Evolutionary conservation across 805 yeast species (phyloP).

Genomic region (Teunomyces aglyptinius): DNA sequence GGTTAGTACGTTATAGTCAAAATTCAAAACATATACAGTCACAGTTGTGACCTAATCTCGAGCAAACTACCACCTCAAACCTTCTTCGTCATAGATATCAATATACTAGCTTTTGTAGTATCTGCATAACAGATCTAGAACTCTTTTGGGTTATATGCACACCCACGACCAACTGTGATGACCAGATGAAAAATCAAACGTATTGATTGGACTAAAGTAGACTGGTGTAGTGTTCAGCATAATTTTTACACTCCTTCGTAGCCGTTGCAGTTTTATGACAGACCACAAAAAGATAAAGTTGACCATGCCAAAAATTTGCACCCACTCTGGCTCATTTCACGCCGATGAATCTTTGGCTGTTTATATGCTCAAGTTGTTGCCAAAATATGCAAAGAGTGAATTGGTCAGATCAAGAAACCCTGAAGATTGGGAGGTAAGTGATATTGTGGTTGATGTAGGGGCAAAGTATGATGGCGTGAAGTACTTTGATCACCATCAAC

Average conservation of each 20-base stretch:
- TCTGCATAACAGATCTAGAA: not conserved
- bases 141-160: not conserved
- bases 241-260: constrained; percentile 6
- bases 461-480: constrained; percentile 85
- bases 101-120: not conserved
- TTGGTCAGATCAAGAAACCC: constrained; percentile 84
- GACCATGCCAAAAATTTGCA: constrained; percentile 63
- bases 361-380: constrained; percentile 71
- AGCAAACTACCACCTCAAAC: too few relatives aligned
- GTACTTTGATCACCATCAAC: constrained; percentile 94
- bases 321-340: constrained; percentile 92
- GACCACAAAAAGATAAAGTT: constrained; percentile 19
- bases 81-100: too few relatives aligned
- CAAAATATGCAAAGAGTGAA: constrained; percentile 62
- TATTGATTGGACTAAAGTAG: not conserved
- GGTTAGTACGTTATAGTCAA: not conserved
- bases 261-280: constrained; percentile 14
- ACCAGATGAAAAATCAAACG: not conserved
- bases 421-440: constrained; percentile 77
- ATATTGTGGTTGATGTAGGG: constrained; percentile 92
- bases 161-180: not conserved
- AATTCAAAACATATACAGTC: not conserved
- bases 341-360: constrained; percentile 97
- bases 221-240: not conserved
- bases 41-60: not conserved